Evolutionary conservation across 2,329 filamentous ascomycete genomes (phyloP), one percentile per base, ranked within the genome.

Genomic region (Periconia digitata): DNA sequence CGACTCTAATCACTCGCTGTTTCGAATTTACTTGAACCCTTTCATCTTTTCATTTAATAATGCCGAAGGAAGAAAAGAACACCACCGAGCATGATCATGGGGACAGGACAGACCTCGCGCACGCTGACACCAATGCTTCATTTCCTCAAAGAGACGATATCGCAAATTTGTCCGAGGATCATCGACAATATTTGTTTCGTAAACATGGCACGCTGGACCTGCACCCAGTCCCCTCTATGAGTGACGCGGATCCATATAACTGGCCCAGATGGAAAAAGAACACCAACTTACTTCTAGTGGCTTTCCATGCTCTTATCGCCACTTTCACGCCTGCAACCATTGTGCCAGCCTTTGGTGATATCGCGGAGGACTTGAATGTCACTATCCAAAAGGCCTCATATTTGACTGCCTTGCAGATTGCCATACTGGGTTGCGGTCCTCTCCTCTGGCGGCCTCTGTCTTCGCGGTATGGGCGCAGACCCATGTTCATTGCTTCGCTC

Each of bases 391-490:
- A 66, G 2, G 72, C 79, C 0, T 76, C 74, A 2, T 84, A 84
- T 56, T 69, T 84, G 13, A 81, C 78, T 0, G 80, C 79, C 0
- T 63, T 82, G n/a, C 75, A 79, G 47, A 83, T 83, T 42, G 76
- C 75, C 5, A 74, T 83, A 10, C 68, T 83, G 0, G 80, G 80
- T 8, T 75, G 69, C 15, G 77, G 74, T 0, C 80, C 81, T 0
- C 64, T 85, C 1, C 74, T 84, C 55, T 84, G 81, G 81, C 75
- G 76, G 34, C 81, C 81, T 0, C 62, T 85, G 1, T 77, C 80
- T 0, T 75, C 79, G 35, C 70, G 74, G 20, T 84, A 74, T 51
- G 81, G 81, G 6, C 75, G 82, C 2, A 74, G 79, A 3, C 80
- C 80, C 0, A 73, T 82, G 21, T 82, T 80, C 62, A 68, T 83